Evolutionary conservation across 306 rosid species (phyloP), one percentile per base, ranked within the genome.

Genomic region (Prunus kanzakura): DNA sequence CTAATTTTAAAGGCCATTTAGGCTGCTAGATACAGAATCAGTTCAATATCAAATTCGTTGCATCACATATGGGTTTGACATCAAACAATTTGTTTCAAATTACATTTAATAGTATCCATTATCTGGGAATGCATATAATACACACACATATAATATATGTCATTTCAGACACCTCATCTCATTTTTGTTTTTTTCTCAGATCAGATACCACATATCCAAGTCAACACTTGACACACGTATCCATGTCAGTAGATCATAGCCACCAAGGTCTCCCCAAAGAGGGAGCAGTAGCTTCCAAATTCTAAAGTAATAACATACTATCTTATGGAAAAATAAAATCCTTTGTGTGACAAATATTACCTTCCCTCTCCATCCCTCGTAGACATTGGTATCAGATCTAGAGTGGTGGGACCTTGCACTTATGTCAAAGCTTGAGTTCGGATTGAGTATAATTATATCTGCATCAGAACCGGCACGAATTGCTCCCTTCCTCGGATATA

Each of bases 391-490:
- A 80, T 94, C 95, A 72, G 90, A 58, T 85, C 78, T 89, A 45
- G 95, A 87, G 86, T 94, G 97, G 86, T 94, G 98, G 49, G 88
- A 85, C 83, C 87, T 86, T 15, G 97, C 82, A 58, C 90, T 77
- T 76, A 94, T 86, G 76, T 91, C 96, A 72, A 94, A 85, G 79
- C 86, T 91, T 74, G 96, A 83, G 70, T 94, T 94, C 80, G 97
- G 98, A 82, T 91, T 88, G 65, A 94, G 87, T 83, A 94, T 87
- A 74, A 94, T 91, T 71, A 94, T 90, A 84, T 94, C 98, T 76
- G 98, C 98, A 90, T 94, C 98, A 55, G 97, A 91, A 66, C 98
- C 98, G 8, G 87, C 83, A 71, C 86, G 89, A 76, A 88, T 84
- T 9, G 89, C 91, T 16, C 93, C 91, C 83, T 91, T 94, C 86